These are phyloP conservation scores for Boletus hoseneyae DNA, from an alignment of 1,284 basidiomycete genomes.

Conservation along the genomic window DNA sequence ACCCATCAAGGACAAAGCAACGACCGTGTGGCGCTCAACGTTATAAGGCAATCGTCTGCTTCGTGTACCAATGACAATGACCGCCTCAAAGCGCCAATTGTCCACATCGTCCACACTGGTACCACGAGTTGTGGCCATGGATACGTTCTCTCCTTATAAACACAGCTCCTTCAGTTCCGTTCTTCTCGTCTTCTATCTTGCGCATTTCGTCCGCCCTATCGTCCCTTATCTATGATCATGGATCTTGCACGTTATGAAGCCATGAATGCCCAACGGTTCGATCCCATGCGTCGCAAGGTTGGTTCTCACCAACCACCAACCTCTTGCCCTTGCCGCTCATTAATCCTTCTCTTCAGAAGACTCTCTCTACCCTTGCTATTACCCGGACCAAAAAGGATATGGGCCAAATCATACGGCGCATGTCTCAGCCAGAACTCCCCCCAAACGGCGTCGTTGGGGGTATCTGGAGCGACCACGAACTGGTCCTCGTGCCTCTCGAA, in stretches of 20 bases:
- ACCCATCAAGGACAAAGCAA: conserved; percentile 20
- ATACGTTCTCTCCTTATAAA: conserved; percentile 22
- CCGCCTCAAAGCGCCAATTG: conserved; percentile 18
- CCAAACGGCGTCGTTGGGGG: conserved; percentile 25
- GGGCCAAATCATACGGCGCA: conserved; percentile 27
- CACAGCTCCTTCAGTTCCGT: conserved; percentile 28
- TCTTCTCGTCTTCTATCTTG: conserved; percentile 30
- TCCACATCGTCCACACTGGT: conserved; percentile 16
- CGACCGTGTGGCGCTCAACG: conserved; percentile 6
- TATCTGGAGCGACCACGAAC: conserved; percentile 32
- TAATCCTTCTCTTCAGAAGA: conserved; percentile 19
- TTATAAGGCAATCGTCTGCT: conserved; percentile 16
- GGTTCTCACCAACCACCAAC: conserved; percentile 16
- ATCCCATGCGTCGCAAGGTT: conserved; percentile 30
- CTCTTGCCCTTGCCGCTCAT: conserved; percentile 22
- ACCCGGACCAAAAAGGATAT: conserved; percentile 16
- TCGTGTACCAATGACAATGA: conserved; percentile 16
- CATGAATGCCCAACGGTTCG: conserved; percentile 33
- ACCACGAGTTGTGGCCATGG: conserved; percentile 28
- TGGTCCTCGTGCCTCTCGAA: conserved; percentile 32
- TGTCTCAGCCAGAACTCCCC: conserved; percentile 20
- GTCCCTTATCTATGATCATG: conserved; percentile 31
- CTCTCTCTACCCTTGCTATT: conserved; percentile 9
- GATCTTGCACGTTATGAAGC: conserved; percentile 23
- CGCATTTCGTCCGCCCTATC: conserved; percentile 26